Percentiles rank a stretch among this genome's conserved stretches.
phyloP scores from a whole-genome alignment of 805 yeast genomes.

The Martiniozyma abietophila region DNA sequence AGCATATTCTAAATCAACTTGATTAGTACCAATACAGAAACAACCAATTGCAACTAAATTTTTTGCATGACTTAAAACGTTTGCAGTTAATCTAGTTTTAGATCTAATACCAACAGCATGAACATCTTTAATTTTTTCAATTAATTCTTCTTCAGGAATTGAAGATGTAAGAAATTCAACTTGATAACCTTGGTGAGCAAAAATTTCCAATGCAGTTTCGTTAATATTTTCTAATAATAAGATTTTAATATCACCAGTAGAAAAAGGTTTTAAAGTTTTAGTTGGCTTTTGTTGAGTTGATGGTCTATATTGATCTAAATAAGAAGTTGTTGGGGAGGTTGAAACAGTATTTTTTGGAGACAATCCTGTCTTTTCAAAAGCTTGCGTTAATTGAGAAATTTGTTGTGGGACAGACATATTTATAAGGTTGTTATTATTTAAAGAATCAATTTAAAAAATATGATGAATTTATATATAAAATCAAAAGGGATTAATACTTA shows the following conservation, averaged over 20 bases:
- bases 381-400: conserved; percentile 42
- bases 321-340: conserved; percentile 70
- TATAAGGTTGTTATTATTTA: background rate
- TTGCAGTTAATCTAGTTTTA: conserved; percentile 80
- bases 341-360: conserved; percentile 66
- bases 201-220: conserved; percentile 80
- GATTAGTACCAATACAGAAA: conserved; percentile 99
- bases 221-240: conserved; percentile 89
- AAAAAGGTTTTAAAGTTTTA: conserved; percentile 84
- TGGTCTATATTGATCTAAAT: conserved; percentile 44
- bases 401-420: conserved; percentile 62
- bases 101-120: conserved; percentile 98
- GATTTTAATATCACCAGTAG: conserved; percentile 91
- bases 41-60: conserved; percentile 90
- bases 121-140: conserved; percentile 85
- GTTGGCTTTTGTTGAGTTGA: conserved; percentile 37
- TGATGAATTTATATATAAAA: no score
- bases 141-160: conserved; percentile 84
- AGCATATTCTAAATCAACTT: conserved; percentile 87
- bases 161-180: conserved; percentile 90
- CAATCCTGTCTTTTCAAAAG: conserved; percentile 40
- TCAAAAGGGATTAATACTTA: no score
- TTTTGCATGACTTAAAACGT: conserved; percentile 74
- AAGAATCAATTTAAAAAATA: no score
- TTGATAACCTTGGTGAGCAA: conserved; percentile 89